Evolutionary conservation across 306 rosid species (phyloP), one percentile per base, ranked within the genome.

Genomic region (Quillaja saponaria): DNA sequence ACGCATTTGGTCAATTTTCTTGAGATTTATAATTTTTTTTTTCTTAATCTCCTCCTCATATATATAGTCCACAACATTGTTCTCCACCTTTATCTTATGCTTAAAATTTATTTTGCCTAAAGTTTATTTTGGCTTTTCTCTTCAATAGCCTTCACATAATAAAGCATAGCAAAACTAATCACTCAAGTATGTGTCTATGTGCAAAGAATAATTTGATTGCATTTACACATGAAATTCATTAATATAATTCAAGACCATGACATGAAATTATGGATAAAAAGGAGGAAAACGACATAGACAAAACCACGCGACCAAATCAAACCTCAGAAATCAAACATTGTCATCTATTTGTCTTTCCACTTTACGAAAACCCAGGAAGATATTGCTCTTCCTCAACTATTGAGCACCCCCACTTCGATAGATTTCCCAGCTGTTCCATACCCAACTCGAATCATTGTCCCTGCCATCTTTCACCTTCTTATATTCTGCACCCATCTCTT

Each of bases 321-420:
- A 65, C 77, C 75, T 79, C 68, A 68, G 61, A 68, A 74, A 68
- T 40, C 60, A 10, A 65, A 63, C 16, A 76, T 62, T n/a, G n/a
- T n/a, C n/a, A n/a, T n/a, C n/a, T n/a, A n/a, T 16, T 50, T 17
- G 58, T 31, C 38, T 49, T 66, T 78, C 13, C 17, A 72, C 77
- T 73, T 79, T 71, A 53, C 91, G 82, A 71, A 82, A 76, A 58
- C 67, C 85, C 59, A 82, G 13, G 81, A 82, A 48, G 91, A 73
- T 82, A 61, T 68, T 47, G 34, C 72, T 69, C 68, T 72, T 76
- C 61, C 57, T n/a, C 58, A 49, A 33, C 51, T 55, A 34, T 66
- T 33, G 67, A 78, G 58, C 40, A 74, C 68, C n/a, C 63, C 78
- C 81, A 71, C 83, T 77, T 57, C 63, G 62, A 31, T 42, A 69